phyloP scores from a whole-genome alignment of 2,329 filamentous ascomycete genomes.

The Cladophialophora chaetospira region DNA sequence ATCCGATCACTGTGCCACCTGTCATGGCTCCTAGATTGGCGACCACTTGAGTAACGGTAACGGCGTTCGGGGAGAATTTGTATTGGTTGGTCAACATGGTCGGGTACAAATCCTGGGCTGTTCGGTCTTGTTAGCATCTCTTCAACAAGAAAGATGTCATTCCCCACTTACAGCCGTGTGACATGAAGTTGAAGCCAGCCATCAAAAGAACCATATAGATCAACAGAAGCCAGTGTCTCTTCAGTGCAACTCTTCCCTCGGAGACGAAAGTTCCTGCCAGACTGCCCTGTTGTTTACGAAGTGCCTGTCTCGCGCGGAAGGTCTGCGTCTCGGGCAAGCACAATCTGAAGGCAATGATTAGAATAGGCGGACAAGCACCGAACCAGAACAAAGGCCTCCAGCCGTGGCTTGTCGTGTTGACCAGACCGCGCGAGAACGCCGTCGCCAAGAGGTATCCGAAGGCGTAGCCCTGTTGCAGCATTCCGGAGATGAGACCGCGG shows the following conservation, averaged over 20 bases:
- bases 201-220: conserved; percentile 82
- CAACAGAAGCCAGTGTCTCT: conserved; percentile 77
- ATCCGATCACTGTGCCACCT: conserved; percentile 69
- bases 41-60: conserved; percentile 72
- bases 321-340: conserved; percentile 76
- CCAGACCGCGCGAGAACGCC: conserved; percentile 53
- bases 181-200: conserved; percentile 90
- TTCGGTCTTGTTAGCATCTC: conserved; percentile 60
- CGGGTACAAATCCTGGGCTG: conserved; percentile 65
- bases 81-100: conserved; percentile 62
- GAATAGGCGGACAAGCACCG: conserved; percentile 73
- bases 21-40: conserved; percentile 70
- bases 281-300: conserved; percentile 62
- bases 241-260: conserved; percentile 77
- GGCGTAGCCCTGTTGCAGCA: conserved; percentile 64
- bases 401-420: conserved; percentile 71
- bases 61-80: conserved; percentile 56
- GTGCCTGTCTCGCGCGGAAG: conserved; percentile 64
- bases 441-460: conserved; percentile 66
- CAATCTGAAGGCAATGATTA: conserved; percentile 79
- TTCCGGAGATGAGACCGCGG: conserved; percentile 61
- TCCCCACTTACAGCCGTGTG: conserved; percentile 8
- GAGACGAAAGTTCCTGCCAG: conserved; percentile 68
- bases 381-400: conserved; percentile 93
- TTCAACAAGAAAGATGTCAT: background rate